Conservation (phyloP, 2,329 filamentous ascomycete species). For the Lachnellula subtilissima region DNA sequence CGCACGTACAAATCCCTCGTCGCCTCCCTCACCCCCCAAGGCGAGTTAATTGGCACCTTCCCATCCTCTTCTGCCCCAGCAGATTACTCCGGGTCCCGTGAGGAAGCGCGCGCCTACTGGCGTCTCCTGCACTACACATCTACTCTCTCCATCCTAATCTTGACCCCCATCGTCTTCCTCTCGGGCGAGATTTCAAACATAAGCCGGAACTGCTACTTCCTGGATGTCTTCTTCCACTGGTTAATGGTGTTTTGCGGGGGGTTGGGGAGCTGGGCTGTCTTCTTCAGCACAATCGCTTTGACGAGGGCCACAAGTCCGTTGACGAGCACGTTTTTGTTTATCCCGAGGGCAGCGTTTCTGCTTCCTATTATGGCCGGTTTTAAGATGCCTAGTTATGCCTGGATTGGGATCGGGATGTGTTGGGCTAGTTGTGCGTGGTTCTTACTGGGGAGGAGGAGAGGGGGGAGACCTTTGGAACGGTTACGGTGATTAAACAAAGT, state of each 20-base stretch:
- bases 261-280: constrained; percentile 43
- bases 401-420: constrained; percentile 47
- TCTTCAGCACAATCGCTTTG: constrained; percentile 43
- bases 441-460: constrained; percentile 38
- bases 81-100: constrained; percentile 33
- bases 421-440: constrained; percentile 48
- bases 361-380: constrained; percentile 42
- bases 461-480: constrained; percentile 24
- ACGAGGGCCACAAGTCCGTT: constrained; percentile 47
- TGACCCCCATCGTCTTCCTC: constrained; percentile 45
- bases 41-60: constrained; percentile 39
- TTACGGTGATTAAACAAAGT: constrained; percentile 13
- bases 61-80: constrained; percentile 16
- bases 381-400: constrained; percentile 45
- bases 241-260: constrained; percentile 46
- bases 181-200: constrained; percentile 46
- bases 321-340: constrained; percentile 44
- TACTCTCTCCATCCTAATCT: constrained; percentile 42
- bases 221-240: constrained; percentile 53
- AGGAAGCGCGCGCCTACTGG: constrained; percentile 48
- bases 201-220: constrained; percentile 47
- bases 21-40: constrained; percentile 38
- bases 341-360: constrained; percentile 45
- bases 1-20: constrained; percentile 45
- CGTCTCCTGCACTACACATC: constrained; percentile 48